Percentiles rank a stretch among this genome's conserved stretches.
phyloP scores from a whole-genome alignment of 208 protist species.

The Trypanosoma congolense region DNA sequence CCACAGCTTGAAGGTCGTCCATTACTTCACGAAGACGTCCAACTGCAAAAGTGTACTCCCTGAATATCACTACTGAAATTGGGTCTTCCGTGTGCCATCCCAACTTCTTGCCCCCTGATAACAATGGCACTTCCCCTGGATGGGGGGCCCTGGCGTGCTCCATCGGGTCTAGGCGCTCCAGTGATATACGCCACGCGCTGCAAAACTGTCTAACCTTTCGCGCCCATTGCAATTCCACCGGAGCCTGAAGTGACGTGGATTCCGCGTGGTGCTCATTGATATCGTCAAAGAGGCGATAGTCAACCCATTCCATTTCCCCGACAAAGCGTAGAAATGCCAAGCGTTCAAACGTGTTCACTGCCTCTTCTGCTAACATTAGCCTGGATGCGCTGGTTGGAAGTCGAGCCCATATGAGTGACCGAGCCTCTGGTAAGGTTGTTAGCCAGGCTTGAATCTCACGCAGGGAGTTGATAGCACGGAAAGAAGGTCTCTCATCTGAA shows the following conservation, averaged over 20 bases:
- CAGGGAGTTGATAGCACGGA: slow-evolving; percentile 37
- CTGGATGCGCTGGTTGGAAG: slow-evolving; percentile 89
- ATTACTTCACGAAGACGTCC: slow-evolving; percentile 12
- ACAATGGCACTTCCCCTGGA: neutral
- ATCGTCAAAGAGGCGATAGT: neutral
- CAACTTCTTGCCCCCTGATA: neutral
- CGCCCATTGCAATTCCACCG: slow-evolving; percentile 41
- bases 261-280: neutral
- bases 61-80: slow-evolving; percentile 11
- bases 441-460: slow-evolving; percentile 88
- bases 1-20: slow-evolving; percentile 5
- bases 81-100: slow-evolving; percentile 9
- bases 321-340: slow-evolving; percentile 59
- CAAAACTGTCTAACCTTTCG: slow-evolving; percentile 47
- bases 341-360: slow-evolving; percentile 57
- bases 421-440: slow-evolving; percentile 61
- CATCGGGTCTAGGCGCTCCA: neutral
- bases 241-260: slow-evolving; percentile 5
- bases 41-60: slow-evolving; percentile 21
- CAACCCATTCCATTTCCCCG: slow-evolving; percentile 31
- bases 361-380: slow-evolving; percentile 59
- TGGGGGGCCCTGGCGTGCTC: neutral
- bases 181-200: slow-evolving; percentile 15
- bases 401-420: slow-evolving; percentile 90
- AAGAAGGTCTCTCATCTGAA: slow-evolving; percentile 17